Base-by-base conservation (phyloP, 2,329 filamentous ascomycete genomes). In the Pseudopyrenochaeta lycopersici region DNA sequence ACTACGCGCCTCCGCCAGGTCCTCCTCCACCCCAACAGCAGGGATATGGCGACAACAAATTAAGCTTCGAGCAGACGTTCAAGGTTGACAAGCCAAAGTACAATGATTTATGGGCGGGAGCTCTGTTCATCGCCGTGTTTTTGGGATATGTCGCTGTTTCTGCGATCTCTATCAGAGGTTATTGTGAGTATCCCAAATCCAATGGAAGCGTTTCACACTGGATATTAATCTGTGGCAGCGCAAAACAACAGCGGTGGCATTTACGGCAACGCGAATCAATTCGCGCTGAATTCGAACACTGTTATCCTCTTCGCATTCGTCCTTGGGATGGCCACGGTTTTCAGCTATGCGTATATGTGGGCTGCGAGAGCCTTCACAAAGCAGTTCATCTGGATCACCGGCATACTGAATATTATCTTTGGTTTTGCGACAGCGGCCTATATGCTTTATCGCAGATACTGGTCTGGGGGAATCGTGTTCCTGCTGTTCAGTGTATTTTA, bases 51-150 rank as follows among this genome's bases (percentile, higher is more conserved):
- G 78, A 80, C 58, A 83, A 84, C 71, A 66, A 66, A 10, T 76
- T 78, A 40, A 79, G 71, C 14, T 97, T 96, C 71, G 87, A 94
- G 17, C 85, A 97, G 69, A 85, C 88, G 1, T 97, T 98, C 81
- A 89, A 89, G 76, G 76, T 97, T 46, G 85, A 91, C 46, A 88
- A 81, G 59, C 92, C 92, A n/a, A 96, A 94, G 75, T 97, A 84
- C 78, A 91, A 97, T 68, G 94, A 98, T 73, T 72, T 90, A 21
- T 97, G 93, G 94, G 93, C 93, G 3, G 92, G 90, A 3, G 78
- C 96, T 35, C 79, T 97, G 70, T 85, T 96, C 64, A 81, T 95
- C 32, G 76, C 85, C 15, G 87, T 90, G 20, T 89, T 89, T 70
- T 77, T 84, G 2, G 92, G 91, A 12, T 97, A 90, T 67, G 83